A percentile compares a stretch with the other conserved stretches of the same genome.
These are phyloP conservation scores for Smittium culicis DNA, from an alignment of 371 early-diverging fungal genomes.

Conservation along the genomic window DNA sequence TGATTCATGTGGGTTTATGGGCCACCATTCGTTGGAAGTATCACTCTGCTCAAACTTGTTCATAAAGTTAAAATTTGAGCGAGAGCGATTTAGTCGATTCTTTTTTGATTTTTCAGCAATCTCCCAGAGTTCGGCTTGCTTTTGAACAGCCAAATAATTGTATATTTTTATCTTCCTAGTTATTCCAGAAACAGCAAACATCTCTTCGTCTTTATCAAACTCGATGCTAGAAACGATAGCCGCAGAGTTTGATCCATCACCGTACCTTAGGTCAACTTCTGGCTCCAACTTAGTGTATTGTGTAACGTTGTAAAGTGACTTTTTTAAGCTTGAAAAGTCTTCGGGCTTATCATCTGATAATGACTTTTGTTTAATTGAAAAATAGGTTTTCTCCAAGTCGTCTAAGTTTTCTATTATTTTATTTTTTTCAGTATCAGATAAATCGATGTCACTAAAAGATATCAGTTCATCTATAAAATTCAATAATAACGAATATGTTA, in stretches of 20 bases:
- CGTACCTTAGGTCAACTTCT: constrained; percentile 60
- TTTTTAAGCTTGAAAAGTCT: constrained; percentile 38
- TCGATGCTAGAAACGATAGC: constrained; percentile 84
- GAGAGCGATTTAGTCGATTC: constrained; percentile 11
- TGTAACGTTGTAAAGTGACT: constrained; percentile 51
- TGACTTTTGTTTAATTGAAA: constrained; percentile 25
- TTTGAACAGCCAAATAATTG: constrained; percentile 54
- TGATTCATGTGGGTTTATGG: too few species aligned
- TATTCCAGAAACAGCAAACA: constrained; percentile 87
- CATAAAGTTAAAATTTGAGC: constrained; percentile 11
- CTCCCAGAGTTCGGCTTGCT: constrained; percentile 26
- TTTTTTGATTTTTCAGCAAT: constrained; percentile 1
- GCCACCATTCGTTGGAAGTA: neutral
- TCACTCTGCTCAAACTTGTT: constrained; percentile 4
- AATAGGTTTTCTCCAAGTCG: constrained; percentile 56
- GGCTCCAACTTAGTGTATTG: constrained; percentile 45
- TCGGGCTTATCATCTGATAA: constrained; percentile 16
- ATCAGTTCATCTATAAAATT: neutral
- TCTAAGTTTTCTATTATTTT: constrained; percentile 46
- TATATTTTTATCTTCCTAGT: constrained; percentile 79
- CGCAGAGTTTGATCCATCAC: constrained; percentile 46
- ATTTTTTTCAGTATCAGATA: constrained; percentile 12
- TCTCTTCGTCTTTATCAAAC: constrained; percentile 79
- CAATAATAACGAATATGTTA: constrained; percentile 1
- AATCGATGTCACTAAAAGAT: neutral